Percentiles rank a stretch among this genome's conserved stretches.
Conservation (phyloP, 768 basidiomycete species). For the Mycena latifolia region DNA sequence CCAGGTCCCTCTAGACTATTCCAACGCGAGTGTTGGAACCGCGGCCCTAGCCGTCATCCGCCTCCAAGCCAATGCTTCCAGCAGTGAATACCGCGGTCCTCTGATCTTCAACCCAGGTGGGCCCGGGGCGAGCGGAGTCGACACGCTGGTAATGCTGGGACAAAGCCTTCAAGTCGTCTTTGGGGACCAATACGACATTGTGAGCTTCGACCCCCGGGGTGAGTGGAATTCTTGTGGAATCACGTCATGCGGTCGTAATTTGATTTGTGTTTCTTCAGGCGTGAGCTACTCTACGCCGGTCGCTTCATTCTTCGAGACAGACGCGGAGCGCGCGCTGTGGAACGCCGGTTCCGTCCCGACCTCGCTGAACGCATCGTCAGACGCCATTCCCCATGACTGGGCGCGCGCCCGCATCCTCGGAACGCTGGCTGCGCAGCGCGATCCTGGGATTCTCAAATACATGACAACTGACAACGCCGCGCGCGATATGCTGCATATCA, state of each 20-base stretch:
- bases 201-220: conserved; percentile 22
- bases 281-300: conserved; percentile 21
- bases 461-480: conserved; percentile 55
- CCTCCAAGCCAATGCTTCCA: neutral
- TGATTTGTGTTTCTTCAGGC: conserved; percentile 12
- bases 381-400: conserved; percentile 46
- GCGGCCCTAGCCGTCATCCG: neutral
- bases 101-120: conserved; percentile 3
- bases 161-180: neutral
- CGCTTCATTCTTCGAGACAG: conserved; percentile 25
- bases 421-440: conserved; percentile 47
- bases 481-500: conserved; percentile 53
- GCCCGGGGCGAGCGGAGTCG: conserved; percentile 8
- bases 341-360: conserved; percentile 3
- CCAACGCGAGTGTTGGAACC: neutral
- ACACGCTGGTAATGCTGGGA: neutral
- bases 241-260: too few relatives aligned
- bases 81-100: neutral
- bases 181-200: conserved; percentile 14
- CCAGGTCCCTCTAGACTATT: neutral
- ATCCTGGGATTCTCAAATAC: conserved; percentile 43
- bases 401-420: conserved; percentile 48
- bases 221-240: neutral
- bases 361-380: conserved; percentile 41
- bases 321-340: conserved; percentile 33